Evolutionary conservation across 257 asterid genomes (phyloP).

Genomic region (Capsicum pubescens): DNA sequence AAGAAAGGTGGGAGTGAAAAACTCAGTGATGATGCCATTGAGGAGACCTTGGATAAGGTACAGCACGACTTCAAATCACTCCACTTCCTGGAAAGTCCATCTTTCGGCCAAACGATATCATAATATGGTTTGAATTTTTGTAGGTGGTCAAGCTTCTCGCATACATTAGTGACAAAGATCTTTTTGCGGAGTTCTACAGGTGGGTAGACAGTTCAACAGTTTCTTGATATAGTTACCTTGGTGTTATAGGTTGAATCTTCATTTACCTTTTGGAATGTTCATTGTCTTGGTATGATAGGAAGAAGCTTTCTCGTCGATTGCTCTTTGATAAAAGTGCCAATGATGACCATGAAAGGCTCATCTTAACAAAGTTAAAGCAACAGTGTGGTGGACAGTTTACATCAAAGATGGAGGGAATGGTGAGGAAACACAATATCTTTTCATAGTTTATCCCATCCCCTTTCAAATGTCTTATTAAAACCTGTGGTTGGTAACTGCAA

Average conservation of each 20-base stretch:
- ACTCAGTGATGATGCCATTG: slow-evolving; percentile 73
- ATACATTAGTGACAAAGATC: slow-evolving; percentile 60
- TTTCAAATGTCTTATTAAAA: neutral
- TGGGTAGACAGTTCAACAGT: slow-evolving; percentile 19
- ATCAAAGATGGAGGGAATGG: slow-evolving; percentile 77
- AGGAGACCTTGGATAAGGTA: slow-evolving; percentile 74
- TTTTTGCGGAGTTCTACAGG: slow-evolving; percentile 64
- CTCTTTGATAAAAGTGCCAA: slow-evolving; percentile 54
- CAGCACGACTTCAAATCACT: slow-evolving; percentile 16
- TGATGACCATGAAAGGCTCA: slow-evolving; percentile 57
- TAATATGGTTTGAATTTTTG: slow-evolving; percentile 5
- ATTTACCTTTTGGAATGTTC: neutral
- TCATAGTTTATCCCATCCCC: neutral
- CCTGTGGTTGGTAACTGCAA: slow-evolving; percentile 8
- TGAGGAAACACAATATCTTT: slow-evolving; percentile 27
- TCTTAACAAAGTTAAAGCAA: slow-evolving; percentile 59
- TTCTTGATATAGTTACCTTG: slow-evolving; percentile 17
- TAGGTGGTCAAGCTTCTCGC: slow-evolving; percentile 57
- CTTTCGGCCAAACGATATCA: neutral
- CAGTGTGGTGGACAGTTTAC: slow-evolving; percentile 62
- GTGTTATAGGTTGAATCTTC: neutral
- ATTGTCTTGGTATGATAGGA: slow-evolving; percentile 41
- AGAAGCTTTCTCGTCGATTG: slow-evolving; percentile 61
- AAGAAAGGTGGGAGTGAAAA: slow-evolving; percentile 71
- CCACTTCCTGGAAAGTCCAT: neutral